A percentile compares a stretch with the other conserved stretches of the same genome.
Conservation (phyloP, 2,329 filamentous ascomycete species). For the Simplicillium sp. region DNA sequence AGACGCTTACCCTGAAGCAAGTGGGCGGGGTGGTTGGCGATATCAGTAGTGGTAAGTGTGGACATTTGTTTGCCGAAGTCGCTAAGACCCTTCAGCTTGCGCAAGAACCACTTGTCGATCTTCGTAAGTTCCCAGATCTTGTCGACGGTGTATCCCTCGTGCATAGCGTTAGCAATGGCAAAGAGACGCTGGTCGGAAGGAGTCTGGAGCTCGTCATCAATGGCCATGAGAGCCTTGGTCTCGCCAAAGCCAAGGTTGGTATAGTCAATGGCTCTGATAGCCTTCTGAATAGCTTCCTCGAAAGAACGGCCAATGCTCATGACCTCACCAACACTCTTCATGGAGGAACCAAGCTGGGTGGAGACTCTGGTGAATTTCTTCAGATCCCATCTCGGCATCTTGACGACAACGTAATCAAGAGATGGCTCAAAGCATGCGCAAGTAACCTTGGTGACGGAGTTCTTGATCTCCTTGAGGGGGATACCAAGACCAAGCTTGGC, state of each 20-base stretch:
- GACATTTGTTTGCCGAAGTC: slow-evolving; percentile 78
- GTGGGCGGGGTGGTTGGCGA: slow-evolving; percentile 52
- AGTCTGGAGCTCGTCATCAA: slow-evolving; percentile 92
- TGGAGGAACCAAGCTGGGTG: slow-evolving; percentile 89
- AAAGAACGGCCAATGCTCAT: slow-evolving; percentile 97
- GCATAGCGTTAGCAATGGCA: slow-evolving; percentile 96
- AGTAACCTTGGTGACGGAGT: slow-evolving; percentile 90
- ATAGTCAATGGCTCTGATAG: slow-evolving; percentile 89
- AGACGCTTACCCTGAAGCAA: slow-evolving; percentile 83
- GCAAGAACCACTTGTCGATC: slow-evolving; percentile 98
- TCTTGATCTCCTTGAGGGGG: slow-evolving; percentile 90
- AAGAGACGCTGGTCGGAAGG: slow-evolving; percentile 96
- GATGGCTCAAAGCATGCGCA: slow-evolving; percentile 98
- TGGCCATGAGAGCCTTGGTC: slow-evolving; percentile 85
- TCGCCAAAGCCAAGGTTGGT: slow-evolving; percentile 93
- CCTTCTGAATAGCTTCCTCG: slow-evolving; percentile 97
- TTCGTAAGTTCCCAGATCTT: slow-evolving; percentile 98
- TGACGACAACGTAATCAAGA: slow-evolving; percentile 94
- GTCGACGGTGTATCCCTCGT: slow-evolving; percentile 83
- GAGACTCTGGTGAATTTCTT: slow-evolving; percentile 98
- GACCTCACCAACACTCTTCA: slow-evolving; percentile 99
- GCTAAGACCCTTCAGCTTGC: slow-evolving; percentile 81
- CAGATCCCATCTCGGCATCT: slow-evolving; percentile 97
- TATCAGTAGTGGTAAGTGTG: slow-evolving; percentile 53
- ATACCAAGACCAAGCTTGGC: slow-evolving; percentile 94